A percentile compares a stretch with the other conserved stretches of the same genome.
These are phyloP conservation scores for Microbotryum violaceum DNA, from an alignment of 1,284 basidiomycete species.

Conservation along the genomic window DNA sequence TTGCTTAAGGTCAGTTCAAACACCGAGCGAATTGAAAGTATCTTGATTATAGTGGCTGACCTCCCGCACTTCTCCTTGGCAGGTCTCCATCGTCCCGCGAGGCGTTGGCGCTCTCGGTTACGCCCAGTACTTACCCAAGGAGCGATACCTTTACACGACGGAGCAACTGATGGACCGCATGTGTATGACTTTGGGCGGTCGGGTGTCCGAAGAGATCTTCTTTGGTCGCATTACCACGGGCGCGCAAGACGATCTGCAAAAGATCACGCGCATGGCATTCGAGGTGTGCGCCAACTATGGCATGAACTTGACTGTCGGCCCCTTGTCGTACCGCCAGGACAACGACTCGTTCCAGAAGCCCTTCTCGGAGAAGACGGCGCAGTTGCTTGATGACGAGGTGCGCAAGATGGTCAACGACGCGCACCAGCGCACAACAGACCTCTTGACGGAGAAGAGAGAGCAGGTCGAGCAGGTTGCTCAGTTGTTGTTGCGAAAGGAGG, in stretches of 20 bases:
- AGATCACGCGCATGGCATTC: conserved; percentile 96
- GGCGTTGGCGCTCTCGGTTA: conserved; percentile 95
- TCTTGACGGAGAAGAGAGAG: conserved; percentile 71
- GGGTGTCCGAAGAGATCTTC: conserved; percentile 97
- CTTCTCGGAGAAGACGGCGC: conserved; percentile 93
- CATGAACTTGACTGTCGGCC: conserved; percentile 91
- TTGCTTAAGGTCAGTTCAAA: conserved; percentile 59
- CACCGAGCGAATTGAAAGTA: background rate
- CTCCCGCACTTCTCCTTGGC: background rate
- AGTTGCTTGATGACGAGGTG: conserved; percentile 81
- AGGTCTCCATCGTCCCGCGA: conserved; percentile 93
- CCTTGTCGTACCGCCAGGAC: conserved; percentile 82
- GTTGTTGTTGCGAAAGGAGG: conserved; percentile 84
- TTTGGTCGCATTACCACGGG: conserved; percentile 95
- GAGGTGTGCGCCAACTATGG: conserved; percentile 68
- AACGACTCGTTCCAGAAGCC: conserved; percentile 92
- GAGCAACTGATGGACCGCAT: conserved; percentile 93
- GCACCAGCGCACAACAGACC: conserved; percentile 72
- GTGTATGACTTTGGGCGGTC: conserved; percentile 98
- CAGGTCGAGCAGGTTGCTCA: conserved; percentile 93
- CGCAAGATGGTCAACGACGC: conserved; percentile 90
- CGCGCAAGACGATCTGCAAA: conserved; percentile 66
- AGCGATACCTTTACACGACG: conserved; percentile 89
- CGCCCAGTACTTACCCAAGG: conserved; percentile 90
- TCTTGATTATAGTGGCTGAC: background rate